phyloP scores from a whole-genome alignment of 2,329 filamentous ascomycete genomes.

The Phaeophleospora eucalypticola region DNA sequence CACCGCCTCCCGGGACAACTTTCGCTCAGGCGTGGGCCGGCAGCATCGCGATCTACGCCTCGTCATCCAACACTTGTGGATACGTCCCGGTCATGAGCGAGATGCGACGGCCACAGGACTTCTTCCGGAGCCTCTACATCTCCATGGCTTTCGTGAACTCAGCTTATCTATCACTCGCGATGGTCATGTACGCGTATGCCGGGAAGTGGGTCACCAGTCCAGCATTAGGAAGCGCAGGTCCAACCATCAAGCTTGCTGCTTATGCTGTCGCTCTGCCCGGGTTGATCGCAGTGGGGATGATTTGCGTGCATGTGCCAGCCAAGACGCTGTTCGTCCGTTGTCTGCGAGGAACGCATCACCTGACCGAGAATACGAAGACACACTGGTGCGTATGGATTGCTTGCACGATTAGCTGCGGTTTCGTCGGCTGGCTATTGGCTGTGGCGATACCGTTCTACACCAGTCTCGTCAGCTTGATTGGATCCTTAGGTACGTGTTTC shows the following conservation, averaged over 20 bases:
- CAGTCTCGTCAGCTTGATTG: constrained; percentile 23
- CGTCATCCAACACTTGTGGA: constrained; percentile 12
- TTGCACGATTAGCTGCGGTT: constrained; percentile 15
- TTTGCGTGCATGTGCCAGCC: constrained; percentile 11
- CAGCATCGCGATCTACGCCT: constrained; percentile 9
- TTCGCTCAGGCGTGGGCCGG: constrained; percentile 13
- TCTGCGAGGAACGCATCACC: constrained; percentile 19
- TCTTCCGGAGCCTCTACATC: constrained; percentile 33
- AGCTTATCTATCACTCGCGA: constrained; percentile 36
- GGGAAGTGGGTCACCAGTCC: constrained; percentile 47
- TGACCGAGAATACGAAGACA: constrained; percentile 15
- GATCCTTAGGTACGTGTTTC: constrained; percentile 22
- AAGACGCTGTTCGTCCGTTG: constrained; percentile 24
- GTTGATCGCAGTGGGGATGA: constrained; percentile 17
- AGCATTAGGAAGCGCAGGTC: constrained; percentile 45
- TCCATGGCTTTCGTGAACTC: constrained; percentile 17
- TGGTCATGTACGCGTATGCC: constrained; percentile 46
- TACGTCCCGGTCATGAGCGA: constrained; percentile 39
- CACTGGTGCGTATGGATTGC: constrained; percentile 17
- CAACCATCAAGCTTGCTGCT: constrained; percentile 40
- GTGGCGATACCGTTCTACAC: constrained; percentile 26
- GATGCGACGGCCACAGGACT: constrained; percentile 36
- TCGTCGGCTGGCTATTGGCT: constrained; percentile 26
- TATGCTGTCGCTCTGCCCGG: constrained; percentile 38
- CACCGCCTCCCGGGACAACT: constrained; percentile 8